Conservation (phyloP, 331 rosid species). For the Acacia concinna region DNA sequence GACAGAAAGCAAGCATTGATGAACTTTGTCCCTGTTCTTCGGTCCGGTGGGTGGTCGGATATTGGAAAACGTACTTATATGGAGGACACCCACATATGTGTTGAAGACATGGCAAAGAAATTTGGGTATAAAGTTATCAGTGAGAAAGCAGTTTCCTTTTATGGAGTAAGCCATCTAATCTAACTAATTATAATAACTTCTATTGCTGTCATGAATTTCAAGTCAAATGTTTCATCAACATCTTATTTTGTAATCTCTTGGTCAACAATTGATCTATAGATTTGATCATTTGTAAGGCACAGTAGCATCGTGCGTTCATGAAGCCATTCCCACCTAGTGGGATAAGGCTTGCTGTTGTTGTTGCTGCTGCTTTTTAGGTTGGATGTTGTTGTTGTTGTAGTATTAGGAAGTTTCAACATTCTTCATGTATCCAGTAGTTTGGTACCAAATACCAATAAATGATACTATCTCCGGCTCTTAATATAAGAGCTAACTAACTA, state of each 20-base stretch:
- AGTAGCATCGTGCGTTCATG: not conserved
- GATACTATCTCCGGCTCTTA: not conserved
- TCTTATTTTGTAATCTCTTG: not conserved
- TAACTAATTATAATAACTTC: not conserved
- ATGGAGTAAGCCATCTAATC: slow-evolving; percentile 65
- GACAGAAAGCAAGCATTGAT: slow-evolving; percentile 53
- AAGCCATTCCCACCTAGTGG: not conserved
- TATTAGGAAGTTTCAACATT: not conserved
- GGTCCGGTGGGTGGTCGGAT: slow-evolving; percentile 94
- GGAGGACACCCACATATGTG: slow-evolving; percentile 93
- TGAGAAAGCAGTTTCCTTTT: slow-evolving; percentile 74
- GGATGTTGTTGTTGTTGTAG: no score
- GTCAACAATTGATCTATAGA: not conserved
- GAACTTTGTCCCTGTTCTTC: slow-evolving; percentile 58
- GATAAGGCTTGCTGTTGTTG: not conserved
- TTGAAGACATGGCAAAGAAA: slow-evolving; percentile 71
- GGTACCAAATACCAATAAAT: not conserved
- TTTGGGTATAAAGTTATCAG: slow-evolving; percentile 43
- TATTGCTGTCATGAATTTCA: slow-evolving; percentile 25
- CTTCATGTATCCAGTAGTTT: not conserved
- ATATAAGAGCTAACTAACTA: no score
- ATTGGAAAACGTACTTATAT: slow-evolving; percentile 71
- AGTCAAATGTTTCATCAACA: not conserved
- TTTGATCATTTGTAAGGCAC: no score
- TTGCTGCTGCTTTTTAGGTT: no score